phyloP scores from a whole-genome alignment of 352 stramenopile genomes.

The Pythium oligandrum region DNA sequence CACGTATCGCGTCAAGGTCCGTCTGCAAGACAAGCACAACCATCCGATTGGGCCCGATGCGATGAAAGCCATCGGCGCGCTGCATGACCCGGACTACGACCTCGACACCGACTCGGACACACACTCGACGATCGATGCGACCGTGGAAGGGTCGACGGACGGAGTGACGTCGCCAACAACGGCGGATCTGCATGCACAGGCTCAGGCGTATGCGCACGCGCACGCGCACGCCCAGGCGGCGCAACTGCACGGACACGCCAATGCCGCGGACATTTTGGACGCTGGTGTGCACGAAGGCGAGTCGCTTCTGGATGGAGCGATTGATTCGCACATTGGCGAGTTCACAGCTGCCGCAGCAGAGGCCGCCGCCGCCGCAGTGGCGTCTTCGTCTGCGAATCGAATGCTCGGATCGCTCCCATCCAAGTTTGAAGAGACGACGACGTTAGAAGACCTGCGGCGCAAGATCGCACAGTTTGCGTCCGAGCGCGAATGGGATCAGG shows the following conservation, averaged over 20 bases:
- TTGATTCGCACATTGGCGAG: constrained; percentile 45
- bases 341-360: constrained; percentile 26
- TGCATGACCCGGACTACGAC: constrained; percentile 66
- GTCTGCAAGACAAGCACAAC: constrained; percentile 71
- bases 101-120: constrained; percentile 22
- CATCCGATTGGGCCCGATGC: constrained; percentile 66
- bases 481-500: constrained; percentile 27
- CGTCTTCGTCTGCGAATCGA: not conserved
- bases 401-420: not conserved
- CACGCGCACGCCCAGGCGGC: constrained; percentile 9
- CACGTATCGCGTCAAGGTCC: constrained; percentile 72
- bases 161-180: constrained; percentile 11
- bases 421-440: constrained; percentile 22
- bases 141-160: constrained; percentile 12
- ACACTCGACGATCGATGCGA: not conserved
- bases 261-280: constrained; percentile 39
- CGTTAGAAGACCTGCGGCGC: constrained; percentile 22
- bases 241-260: constrained; percentile 22
- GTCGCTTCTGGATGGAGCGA: constrained; percentile 40
- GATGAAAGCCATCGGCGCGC: constrained; percentile 40
- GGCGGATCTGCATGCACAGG: constrained; percentile 6
- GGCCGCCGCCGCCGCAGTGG: constrained; percentile 17
- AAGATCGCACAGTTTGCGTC: constrained; percentile 28
- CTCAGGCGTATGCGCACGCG: not conserved
- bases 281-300: constrained; percentile 45